Base-by-base conservation (phyloP, 345 rosid species). In the Corchorus olitorius region DNA sequence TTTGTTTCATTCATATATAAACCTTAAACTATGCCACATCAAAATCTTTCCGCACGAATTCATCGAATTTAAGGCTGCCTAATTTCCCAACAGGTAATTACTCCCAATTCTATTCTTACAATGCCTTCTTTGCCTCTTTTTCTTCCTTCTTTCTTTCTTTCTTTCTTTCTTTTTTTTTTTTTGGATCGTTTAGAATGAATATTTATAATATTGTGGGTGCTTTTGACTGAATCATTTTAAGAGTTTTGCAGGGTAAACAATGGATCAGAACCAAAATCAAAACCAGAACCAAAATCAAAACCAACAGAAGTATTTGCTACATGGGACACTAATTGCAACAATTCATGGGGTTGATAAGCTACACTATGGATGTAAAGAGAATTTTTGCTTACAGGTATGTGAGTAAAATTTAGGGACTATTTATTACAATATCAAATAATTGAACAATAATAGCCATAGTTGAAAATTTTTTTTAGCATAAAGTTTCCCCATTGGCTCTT, bases 251-350 rank as follows among this genome's bases (percentile, higher is more conserved):
- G 37, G 59, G 17, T 54, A 59, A 62, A 65, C 35, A 53, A 70
- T 76, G 65, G 65, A 53, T 66, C 46, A 39, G 43, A 58, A 81
- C 78, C n/a, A 52, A 1, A 13, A 12, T 1, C 16, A 3, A 3
- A 12, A 64, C 81, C 81, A 66, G 72, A 58, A 81, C 79, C 16
- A 50, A 2, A 48, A 9, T 1, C 12, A 2, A 2, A 9, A 12
- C 52, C 10, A 64, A 81, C 81, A 66, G 73, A 56, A 64, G 35
- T 75, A 52, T 59, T 72, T 88, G 77, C 91, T 92, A 15, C 98
- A 93, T 53, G 97, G 98, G 13, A 86, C 81, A 19, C 92, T 93
- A 77, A 34, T 35, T 22, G 97, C 81, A 13, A 83, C 78, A 11
- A 80, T 93, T 16, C 74, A 68, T 45, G 92, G 81, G 77, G 74